phyloP scores from a whole-genome alignment of 2,329 filamentous ascomycete genomes.

The Neophaeococcomyces mojaviensis region DNA sequence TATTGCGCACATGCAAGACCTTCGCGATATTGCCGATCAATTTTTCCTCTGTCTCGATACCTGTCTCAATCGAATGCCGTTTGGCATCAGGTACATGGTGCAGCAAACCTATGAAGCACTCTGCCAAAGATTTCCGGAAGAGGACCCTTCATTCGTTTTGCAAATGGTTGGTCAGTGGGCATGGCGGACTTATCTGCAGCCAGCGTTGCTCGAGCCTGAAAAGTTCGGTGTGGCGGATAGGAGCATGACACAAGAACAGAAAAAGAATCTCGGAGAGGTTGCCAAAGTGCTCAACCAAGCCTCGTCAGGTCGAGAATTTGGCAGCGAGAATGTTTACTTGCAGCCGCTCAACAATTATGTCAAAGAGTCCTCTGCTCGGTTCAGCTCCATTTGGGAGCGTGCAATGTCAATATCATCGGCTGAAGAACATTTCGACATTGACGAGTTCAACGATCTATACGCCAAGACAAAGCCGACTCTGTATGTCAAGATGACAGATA shows the following conservation, averaged over 20 bases:
- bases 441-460: slow-evolving; percentile 97
- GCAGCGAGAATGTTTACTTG: slow-evolving; percentile 88
- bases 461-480: slow-evolving; percentile 92
- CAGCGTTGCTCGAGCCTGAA: slow-evolving; percentile 81
- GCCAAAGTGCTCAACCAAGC: slow-evolving; percentile 87
- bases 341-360: slow-evolving; percentile 92
- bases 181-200: slow-evolving; percentile 89
- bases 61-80: slow-evolving; percentile 78
- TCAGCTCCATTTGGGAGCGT: slow-evolving; percentile 66
- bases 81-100: slow-evolving; percentile 80
- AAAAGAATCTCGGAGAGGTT: slow-evolving; percentile 83
- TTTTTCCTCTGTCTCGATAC: slow-evolving; percentile 79
- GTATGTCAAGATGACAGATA: slow-evolving; percentile 98
- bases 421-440: slow-evolving; percentile 91
- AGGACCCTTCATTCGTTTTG: slow-evolving; percentile 68
- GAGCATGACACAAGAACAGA: slow-evolving; percentile 80
- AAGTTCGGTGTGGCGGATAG: slow-evolving; percentile 89
- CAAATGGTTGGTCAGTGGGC: slow-evolving; percentile 85
- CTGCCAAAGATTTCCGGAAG: slow-evolving; percentile 67
- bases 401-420: slow-evolving; percentile 79
- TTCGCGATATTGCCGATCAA: slow-evolving; percentile 89
- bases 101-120: slow-evolving; percentile 78
- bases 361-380: slow-evolving; percentile 70
- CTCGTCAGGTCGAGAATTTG: slow-evolving; percentile 80
- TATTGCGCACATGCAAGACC: slow-evolving; percentile 86